Evolutionary conservation across 495 filamentous ascomycete species (phyloP).

Genomic region (Wilcoxina mikolae): DNA sequence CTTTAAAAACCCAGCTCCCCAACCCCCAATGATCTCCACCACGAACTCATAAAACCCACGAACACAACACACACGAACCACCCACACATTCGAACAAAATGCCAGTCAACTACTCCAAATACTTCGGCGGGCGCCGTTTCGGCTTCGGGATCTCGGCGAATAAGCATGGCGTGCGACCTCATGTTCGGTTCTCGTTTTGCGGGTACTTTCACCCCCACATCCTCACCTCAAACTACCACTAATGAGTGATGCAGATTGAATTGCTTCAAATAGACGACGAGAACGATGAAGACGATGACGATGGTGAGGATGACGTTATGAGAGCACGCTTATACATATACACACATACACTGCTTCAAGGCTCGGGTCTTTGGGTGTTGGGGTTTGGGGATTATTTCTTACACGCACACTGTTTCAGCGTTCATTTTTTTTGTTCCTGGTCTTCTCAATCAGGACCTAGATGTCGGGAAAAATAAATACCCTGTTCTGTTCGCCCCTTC

Average conservation of each 20-base stretch:
- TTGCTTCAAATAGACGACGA: not conserved
- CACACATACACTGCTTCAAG: too few relatives aligned
- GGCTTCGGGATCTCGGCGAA: constrained; percentile 24
- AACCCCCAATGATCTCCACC: too few relatives aligned
- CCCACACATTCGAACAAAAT: constrained; percentile 12
- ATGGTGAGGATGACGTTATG: not conserved
- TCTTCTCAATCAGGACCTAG: not conserved
- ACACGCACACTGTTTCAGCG: not conserved
- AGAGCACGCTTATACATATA: not conserved
- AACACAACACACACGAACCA: constrained; percentile 4
- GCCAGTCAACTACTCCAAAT: constrained; percentile 23
- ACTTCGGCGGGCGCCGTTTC: constrained; percentile 17
- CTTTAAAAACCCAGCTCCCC: too few relatives aligned
- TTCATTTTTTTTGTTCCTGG: not conserved
- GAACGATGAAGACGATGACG: too few relatives aligned
- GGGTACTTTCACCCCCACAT: not conserved
- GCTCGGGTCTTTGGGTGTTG: too few relatives aligned
- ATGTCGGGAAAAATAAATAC: not conserved
- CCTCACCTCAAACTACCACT: not conserved
- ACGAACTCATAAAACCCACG: not conserved
- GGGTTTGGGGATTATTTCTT: too few relatives aligned
- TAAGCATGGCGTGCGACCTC: constrained; percentile 24
- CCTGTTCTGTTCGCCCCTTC: not conserved
- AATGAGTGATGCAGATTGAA: not conserved
- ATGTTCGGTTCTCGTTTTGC: constrained; percentile 23